Percentiles rank a stretch among this genome's conserved stretches.
These are phyloP conservation scores for Fusarium sp. DNA, from an alignment of 2,329 filamentous ascomycete species.

Conservation along the genomic window DNA sequence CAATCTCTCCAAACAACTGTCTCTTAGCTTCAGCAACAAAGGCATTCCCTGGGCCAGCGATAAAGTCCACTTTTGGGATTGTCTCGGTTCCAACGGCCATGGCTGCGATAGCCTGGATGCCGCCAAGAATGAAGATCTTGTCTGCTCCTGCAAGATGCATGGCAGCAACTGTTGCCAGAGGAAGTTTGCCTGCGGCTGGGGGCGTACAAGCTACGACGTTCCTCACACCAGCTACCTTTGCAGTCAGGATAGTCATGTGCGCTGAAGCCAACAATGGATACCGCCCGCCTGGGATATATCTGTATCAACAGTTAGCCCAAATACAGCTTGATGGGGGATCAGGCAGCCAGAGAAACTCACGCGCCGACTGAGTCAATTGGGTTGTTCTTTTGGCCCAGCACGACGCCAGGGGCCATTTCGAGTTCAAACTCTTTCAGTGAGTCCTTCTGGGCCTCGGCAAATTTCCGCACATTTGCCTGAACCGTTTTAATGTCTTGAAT, in stretches of 20 bases:
- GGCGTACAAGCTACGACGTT: slow-evolving; percentile 29
- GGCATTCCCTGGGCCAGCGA: slow-evolving; percentile 28
- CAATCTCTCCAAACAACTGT: slow-evolving; percentile 25
- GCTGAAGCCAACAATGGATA: slow-evolving; percentile 22
- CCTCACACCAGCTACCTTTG: slow-evolving; percentile 26
- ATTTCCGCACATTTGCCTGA: slow-evolving; percentile 23
- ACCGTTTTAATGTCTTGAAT: slow-evolving; percentile 49
- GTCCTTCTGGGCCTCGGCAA: slow-evolving; percentile 6
- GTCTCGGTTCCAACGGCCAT: slow-evolving; percentile 32
- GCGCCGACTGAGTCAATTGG: slow-evolving; percentile 4
- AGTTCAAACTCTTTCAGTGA: slow-evolving; percentile 14
- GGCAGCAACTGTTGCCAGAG: slow-evolving; percentile 23
- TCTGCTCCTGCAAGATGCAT: slow-evolving; percentile 24
- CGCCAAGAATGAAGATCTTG: slow-evolving; percentile 25
- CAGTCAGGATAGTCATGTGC: slow-evolving; percentile 31
- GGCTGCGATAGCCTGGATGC: slow-evolving; percentile 25
- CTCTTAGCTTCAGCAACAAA: slow-evolving; percentile 32
- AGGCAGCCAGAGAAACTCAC: background rate
- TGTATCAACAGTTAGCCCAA: background rate
- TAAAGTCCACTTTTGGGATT: slow-evolving; percentile 26
- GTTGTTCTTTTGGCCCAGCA: slow-evolving; percentile 6
- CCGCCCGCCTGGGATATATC: slow-evolving; percentile 8
- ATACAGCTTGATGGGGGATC: background rate
- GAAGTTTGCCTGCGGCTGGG: slow-evolving; percentile 18
- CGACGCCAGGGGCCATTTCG: slow-evolving; percentile 6